Evolutionary conservation across 169 alveolate species (phyloP).

Genomic region (Theileria parva): DNA sequence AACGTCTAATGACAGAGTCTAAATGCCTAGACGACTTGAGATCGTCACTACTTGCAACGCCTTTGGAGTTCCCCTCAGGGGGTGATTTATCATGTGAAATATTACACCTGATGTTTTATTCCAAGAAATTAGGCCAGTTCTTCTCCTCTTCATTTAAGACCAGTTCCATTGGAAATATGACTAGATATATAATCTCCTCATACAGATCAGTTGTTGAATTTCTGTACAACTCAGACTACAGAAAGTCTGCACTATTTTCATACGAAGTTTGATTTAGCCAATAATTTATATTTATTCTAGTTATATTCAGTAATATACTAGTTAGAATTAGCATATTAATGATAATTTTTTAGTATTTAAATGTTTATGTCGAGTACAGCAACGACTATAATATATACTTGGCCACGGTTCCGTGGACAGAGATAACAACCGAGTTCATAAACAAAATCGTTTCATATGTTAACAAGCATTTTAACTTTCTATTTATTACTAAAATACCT

Average conservation of each 20-base stretch:
- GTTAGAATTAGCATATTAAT: neutral
- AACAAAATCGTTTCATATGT: conserved; percentile 46
- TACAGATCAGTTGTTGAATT: conserved; percentile 52
- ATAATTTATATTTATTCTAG: neutral
- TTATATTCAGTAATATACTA: neutral
- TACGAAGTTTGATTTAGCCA: conserved; percentile 34
- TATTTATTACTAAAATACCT: conserved; percentile 57
- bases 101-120: conserved; percentile 50
- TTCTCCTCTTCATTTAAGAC: conserved; percentile 59
- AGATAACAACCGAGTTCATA: conserved; percentile 52
- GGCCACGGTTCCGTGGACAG: conserved; percentile 64
- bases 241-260: conserved; percentile 25
- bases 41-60: conserved; percentile 46
- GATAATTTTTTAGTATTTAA: conserved; percentile 26
- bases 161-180: conserved; percentile 28
- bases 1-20: conserved; percentile 42
- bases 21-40: conserved; percentile 43
- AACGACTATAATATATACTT: conserved; percentile 52
- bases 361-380: conserved; percentile 62
- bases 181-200: conserved; percentile 22
- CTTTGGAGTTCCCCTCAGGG: conserved; percentile 55
- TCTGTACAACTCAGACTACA: conserved; percentile 29
- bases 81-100: conserved; percentile 38
- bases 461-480: conserved; percentile 40
- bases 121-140: conserved; percentile 56